Base-by-base conservation (phyloP, 768 basidiomycete species). In the Hebeloma cylindrosporum region DNA sequence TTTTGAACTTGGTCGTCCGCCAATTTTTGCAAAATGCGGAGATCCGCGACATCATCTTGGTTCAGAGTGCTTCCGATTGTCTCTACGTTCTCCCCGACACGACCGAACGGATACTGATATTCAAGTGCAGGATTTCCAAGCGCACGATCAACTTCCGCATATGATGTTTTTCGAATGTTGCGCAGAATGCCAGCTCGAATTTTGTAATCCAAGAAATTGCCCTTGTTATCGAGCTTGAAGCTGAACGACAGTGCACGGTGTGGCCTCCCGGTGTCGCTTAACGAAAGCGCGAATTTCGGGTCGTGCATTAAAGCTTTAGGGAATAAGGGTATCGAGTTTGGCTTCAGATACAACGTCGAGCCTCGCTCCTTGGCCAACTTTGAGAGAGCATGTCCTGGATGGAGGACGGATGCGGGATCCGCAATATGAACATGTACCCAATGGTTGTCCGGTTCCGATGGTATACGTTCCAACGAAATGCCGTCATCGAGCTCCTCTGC, bases 401-500 rank as follows among this genome's bases (percentile, higher is more conserved):
- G 85, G 18, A 99, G 73, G 36, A 85, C 53, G 8, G 83, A 71
- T 1, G 91, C 92, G 0, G 94, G 94, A 61, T 99, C 96, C 7
- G 96, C 94, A 44, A 99, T 76, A 60, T 98, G 96, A 18, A 86
- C 73, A 56, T 97, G 94, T 8, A 95, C 60, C 95, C 96, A 98
- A 33, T 67, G 60, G 14, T 64, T 72, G 11, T 72, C 77, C 2
- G 80, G 78, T 36, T 87, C 80, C 3, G 67, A 66, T 4, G 76
- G 71, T 23, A 85, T 73, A n/a, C 66, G 59, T 51, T 95, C 88
- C 22, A 97, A 59, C 2, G 93, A 94, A 23, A 99, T 56, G 2
- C 93, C 96, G 60, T 99, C 96, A 60, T 99, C 96, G 16, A 98
- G 75, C 59, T 99, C 96, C 56, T 85, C 66, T 0, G 96, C 93